phyloP scores from a whole-genome alignment of 805 yeast genomes.

The Babjeviella inositovora region DNA sequence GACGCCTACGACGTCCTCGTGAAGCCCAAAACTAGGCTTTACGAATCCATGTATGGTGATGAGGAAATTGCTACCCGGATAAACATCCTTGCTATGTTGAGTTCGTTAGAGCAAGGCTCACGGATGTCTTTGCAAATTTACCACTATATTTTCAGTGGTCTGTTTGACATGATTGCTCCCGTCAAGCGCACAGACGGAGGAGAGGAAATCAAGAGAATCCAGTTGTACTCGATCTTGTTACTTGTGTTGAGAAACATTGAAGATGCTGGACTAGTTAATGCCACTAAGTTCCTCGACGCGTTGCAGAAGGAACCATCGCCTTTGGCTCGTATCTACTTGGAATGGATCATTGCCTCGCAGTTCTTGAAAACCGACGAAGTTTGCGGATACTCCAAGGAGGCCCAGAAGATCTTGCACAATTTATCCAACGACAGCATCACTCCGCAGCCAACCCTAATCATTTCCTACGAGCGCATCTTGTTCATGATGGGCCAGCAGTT shows the following conservation, averaged over 20 bases:
- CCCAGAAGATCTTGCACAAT: constrained; percentile 6
- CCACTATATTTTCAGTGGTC: constrained; percentile 15
- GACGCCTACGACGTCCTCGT: constrained; percentile 28
- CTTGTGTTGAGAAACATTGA: constrained; percentile 19
- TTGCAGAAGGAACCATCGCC: constrained; percentile 65
- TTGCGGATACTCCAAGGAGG: constrained; percentile 7
- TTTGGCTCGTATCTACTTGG: constrained; percentile 54
- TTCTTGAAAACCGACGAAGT: constrained; percentile 12
- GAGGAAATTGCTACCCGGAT: constrained; percentile 40
- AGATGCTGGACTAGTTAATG: constrained; percentile 6
- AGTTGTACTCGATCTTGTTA: constrained; percentile 34
- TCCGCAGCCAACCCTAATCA: constrained; percentile 32
- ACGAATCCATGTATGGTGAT: constrained; percentile 33
- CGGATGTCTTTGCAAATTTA: constrained; percentile 12
- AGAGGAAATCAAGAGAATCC: constrained; percentile 54
- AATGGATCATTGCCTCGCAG: constrained; percentile 53
- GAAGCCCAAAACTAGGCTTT: constrained; percentile 16
- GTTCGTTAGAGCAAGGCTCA: constrained; percentile 10
- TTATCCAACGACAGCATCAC: constrained; percentile 14
- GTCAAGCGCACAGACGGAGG: constrained; percentile 43
- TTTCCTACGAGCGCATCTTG: constrained; percentile 51
- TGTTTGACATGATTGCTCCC: constrained; percentile 28
- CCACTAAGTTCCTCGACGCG: constrained; percentile 11
- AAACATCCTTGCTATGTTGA: constrained; percentile 27
- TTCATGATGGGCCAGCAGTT: constrained; percentile 33